These are phyloP conservation scores for Pestalotiopsis fici DNA, from an alignment of 2,329 filamentous ascomycete species.

Conservation along the genomic window DNA sequence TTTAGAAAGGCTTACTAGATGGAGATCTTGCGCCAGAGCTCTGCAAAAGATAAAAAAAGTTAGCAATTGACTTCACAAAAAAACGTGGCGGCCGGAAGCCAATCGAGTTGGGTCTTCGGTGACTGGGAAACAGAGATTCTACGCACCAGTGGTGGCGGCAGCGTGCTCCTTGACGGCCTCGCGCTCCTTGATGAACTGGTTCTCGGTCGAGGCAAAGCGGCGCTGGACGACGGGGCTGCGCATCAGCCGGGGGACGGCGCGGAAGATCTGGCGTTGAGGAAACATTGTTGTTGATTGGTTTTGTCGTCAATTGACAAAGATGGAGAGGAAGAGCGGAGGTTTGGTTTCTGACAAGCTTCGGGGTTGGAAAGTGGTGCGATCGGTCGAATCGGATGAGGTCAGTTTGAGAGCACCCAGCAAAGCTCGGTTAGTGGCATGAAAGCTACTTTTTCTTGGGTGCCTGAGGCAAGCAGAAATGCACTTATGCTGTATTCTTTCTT, in stretches of 20 bases:
- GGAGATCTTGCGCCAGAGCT: slow-evolving; percentile 93
- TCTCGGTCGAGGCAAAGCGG: slow-evolving; percentile 78
- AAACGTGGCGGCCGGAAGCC: not conserved
- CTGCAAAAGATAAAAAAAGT: slow-evolving; percentile 48
- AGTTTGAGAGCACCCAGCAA: slow-evolving; percentile 3
- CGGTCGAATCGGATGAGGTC: slow-evolving; percentile 15
- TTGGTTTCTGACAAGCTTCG: slow-evolving; percentile 4
- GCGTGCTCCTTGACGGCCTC: slow-evolving; percentile 90
- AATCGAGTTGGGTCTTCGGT: not conserved
- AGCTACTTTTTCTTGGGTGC: slow-evolving; percentile 18
- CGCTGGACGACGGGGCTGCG: slow-evolving; percentile 64
- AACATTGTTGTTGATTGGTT: slow-evolving; percentile 55
- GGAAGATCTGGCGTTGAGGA: slow-evolving; percentile 61
- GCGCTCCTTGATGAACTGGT: slow-evolving; percentile 92
- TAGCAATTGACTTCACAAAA: slow-evolving; percentile 23
- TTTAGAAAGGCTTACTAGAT: slow-evolving; percentile 74
- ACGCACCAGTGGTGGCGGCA: slow-evolving; percentile 77
- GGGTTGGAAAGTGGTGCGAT: not conserved
- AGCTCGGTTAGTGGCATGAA: slow-evolving; percentile 5
- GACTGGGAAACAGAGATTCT: not conserved
- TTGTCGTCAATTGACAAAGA: slow-evolving; percentile 11
- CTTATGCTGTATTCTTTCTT: not conserved
- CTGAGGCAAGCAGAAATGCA: not conserved
- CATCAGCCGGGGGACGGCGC: slow-evolving; percentile 64
- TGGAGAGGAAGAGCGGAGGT: slow-evolving; percentile 5